Base-by-base conservation (phyloP, 108 stramenopile genomes). In the Nitzschia sp. region DNA sequence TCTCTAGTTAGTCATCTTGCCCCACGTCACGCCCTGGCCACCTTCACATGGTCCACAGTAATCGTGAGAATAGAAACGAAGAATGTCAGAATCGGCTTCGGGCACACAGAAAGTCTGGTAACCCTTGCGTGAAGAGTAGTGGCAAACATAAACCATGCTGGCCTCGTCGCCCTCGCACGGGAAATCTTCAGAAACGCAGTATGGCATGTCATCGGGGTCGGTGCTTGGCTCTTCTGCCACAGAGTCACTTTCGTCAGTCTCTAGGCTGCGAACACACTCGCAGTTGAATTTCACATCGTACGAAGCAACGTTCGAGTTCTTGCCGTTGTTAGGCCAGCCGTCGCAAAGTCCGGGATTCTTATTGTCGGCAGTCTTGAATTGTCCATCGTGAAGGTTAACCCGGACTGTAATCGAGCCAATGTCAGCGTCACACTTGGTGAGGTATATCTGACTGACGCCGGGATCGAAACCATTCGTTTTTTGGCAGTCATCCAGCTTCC, bases 71-170 rank as follows among this genome's bases (percentile, higher is more conserved):
- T 81, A 72, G 52, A 73, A 77, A 9, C 64, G 56, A 13, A 77
- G 33, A 29, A 81, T 63, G 50, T 76, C 80, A 47, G 75, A 72
- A 70, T 81, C 80, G 2, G 62, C 52, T 50, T 81, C 80, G 17
- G 75, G 80, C 13, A 81, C 63, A 44, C 80, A 81, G 68, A 73
- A 77, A 9, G 80, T 81, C 56, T 81, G 60, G 45, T 81, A 77
- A 62, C 80, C 80, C 11, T 54, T 11, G 36, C 48, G 66, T 4
- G 63, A 16, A 21, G 59, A 63, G 72, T 77, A 81, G 48, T 81
- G 80, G 31, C 80, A 81, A n/a, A 81, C 72, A 44, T 81, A 66
- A 9, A 81, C 80, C 68, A 75, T 71, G 46, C 63, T 63, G 29
- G 68, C 72, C 28, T 71, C 71, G 27, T 71, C 64, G 28, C 72